Percentiles rank a stretch among this genome's conserved stretches.
Evolutionary conservation across 192 early-diverging fungal species (phyloP).

Genomic region (Umbelopsis ramanniana): DNA sequence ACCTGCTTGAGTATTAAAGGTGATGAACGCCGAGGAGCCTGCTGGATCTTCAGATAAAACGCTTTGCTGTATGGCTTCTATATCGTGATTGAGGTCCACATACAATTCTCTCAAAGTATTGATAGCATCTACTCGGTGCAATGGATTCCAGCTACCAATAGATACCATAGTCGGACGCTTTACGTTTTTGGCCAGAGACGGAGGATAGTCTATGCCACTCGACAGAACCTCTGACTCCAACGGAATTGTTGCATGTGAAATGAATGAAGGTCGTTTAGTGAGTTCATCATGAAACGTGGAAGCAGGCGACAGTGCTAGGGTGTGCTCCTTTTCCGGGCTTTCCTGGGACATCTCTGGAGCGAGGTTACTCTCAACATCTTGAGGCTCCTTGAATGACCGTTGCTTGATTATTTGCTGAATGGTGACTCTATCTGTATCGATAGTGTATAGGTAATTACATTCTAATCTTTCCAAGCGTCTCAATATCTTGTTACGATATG

Average conservation of each 20-base stretch:
- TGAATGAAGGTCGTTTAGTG: neutral
- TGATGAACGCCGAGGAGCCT: constrained; percentile 66
- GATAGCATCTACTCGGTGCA: neutral
- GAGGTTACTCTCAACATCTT: neutral
- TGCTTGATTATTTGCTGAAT: constrained; percentile 6
- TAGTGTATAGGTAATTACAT: neutral
- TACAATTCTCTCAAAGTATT: constrained; percentile 5
- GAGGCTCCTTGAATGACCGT: neutral
- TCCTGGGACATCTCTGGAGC: neutral
- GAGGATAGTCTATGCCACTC: neutral
- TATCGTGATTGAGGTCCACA: constrained; percentile 41
- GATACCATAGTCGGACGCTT: constrained; percentile 32
- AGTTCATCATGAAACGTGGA: neutral
- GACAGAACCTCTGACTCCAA: neutral
- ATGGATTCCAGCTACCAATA: constrained; percentile 35
- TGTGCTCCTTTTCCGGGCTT: neutral
- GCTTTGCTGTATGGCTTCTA: constrained; percentile 36
- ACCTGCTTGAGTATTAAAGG: constrained; percentile 67
- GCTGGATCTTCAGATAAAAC: neutral
- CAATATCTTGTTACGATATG: neutral
- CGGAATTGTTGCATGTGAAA: neutral
- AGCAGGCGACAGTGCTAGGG: neutral
- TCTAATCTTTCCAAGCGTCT: constrained; percentile 1
- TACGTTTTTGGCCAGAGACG: constrained; percentile 41
- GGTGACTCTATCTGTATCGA: neutral